phyloP scores from a whole-genome alignment of 129 eudicot species.

The Flaveria linearis region DNA sequence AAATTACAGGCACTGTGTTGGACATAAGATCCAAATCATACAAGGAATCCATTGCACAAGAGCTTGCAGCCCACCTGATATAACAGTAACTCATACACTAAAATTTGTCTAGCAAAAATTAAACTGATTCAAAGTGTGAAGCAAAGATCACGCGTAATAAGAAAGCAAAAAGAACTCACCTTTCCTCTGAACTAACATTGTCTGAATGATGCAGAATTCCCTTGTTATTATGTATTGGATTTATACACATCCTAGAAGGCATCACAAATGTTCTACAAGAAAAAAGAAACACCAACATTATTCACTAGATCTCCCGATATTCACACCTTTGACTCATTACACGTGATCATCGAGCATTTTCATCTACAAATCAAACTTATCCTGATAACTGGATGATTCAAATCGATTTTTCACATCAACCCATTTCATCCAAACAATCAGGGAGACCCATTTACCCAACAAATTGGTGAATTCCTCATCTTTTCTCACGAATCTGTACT shows the following conservation, averaged over 20 bases:
- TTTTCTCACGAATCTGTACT: no score
- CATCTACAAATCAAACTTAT: not conserved
- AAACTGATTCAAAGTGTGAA: not conserved
- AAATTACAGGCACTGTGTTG: conserved; percentile 68
- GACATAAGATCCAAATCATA: conserved; percentile 85
- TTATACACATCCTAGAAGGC: conserved; percentile 98
- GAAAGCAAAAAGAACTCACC: conserved; percentile 46
- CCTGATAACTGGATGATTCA: not conserved
- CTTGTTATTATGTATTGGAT: conserved; percentile 89
- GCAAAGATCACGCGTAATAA: not conserved
- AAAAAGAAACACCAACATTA: not conserved
- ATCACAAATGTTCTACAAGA: conserved; percentile 89
- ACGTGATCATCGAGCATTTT: not conserved
- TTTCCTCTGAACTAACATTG: conserved; percentile 52
- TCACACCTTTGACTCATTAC: not conserved
- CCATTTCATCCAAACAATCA: no score
- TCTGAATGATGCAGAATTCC: conserved; percentile 71
- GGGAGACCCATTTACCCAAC: no score
- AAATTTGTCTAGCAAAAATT: not conserved
- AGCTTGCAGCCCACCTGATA: conserved; percentile 79
- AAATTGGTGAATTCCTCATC: no score
- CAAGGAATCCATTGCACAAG: conserved; percentile 86
- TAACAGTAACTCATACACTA: conserved; percentile 6
- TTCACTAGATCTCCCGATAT: not conserved
- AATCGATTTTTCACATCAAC: no score